phyloP scores from a whole-genome alignment of 768 basidiomycete genomes.

The Pulveroboletus sp. region DNA sequence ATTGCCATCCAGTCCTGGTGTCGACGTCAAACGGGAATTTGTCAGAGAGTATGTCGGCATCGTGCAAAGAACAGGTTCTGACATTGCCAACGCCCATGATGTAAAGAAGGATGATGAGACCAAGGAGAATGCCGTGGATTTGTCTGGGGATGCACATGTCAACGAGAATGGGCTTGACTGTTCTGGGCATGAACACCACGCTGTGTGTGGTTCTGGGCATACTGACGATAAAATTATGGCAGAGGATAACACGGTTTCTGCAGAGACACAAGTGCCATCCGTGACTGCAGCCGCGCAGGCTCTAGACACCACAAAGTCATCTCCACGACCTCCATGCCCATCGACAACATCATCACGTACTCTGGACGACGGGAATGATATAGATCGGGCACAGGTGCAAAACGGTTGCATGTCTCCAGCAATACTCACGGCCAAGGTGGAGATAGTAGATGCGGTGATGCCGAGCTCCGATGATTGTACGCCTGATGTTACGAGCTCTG shows the following conservation, averaged over 20 bases:
- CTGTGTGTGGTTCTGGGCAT: background rate
- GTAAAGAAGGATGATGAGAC: slow-evolving; percentile 9
- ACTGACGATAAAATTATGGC: background rate
- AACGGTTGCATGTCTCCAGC: slow-evolving; percentile 1
- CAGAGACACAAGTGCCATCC: background rate
- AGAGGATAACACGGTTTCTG: background rate
- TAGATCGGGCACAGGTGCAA: slow-evolving; percentile 8
- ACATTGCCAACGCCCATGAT: slow-evolving; percentile 4
- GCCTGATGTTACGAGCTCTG: slow-evolving; percentile 24
- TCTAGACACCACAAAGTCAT: background rate
- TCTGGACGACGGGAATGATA: background rate
- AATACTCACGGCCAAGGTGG: slow-evolving; percentile 23
- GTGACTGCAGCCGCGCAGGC: background rate
- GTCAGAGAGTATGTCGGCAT: slow-evolving; percentile 1
- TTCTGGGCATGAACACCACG: background rate
- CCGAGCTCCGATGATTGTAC: slow-evolving; percentile 16
- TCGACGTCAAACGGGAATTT: slow-evolving; percentile 17
- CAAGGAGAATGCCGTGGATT: background rate
- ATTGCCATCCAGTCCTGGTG: slow-evolving; percentile 17
- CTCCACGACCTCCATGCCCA: background rate
- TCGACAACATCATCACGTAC: background rate
- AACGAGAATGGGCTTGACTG: slow-evolving; percentile 1
- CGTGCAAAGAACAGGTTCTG: background rate
- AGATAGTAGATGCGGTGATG: slow-evolving; percentile 21
- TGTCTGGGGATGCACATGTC: background rate